phyloP scores from a whole-genome alignment of 257 asterid species.

The Solanum tarijense region DNA sequence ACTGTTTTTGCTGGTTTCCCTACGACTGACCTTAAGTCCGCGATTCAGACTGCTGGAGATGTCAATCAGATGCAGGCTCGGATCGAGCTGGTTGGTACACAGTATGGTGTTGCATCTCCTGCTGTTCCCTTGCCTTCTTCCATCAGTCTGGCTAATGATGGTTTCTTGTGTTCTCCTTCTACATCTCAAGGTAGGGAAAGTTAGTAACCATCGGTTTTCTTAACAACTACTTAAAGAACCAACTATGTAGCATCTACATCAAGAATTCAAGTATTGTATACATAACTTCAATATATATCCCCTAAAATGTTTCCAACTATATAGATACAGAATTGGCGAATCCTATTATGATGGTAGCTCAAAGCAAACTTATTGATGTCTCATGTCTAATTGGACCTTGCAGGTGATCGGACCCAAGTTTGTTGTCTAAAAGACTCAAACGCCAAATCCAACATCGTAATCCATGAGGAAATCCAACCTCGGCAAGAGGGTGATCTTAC shows the following conservation, averaged over 20 bases:
- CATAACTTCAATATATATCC: background rate
- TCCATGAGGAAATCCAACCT: constrained; percentile 9
- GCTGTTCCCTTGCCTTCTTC: constrained; percentile 39
- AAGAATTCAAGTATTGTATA: background rate
- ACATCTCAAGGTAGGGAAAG: constrained; percentile 22
- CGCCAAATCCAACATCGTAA: constrained; percentile 12
- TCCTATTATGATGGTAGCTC: background rate
- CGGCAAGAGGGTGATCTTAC: constrained; percentile 45
- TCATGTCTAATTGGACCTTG: background rate
- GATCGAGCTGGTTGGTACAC: constrained; percentile 49
- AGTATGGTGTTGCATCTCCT: constrained; percentile 43
- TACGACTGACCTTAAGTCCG: constrained; percentile 37
- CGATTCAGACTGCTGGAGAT: constrained; percentile 61
- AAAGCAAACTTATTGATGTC: background rate
- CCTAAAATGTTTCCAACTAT: background rate
- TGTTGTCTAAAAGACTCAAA: constrained; percentile 36
- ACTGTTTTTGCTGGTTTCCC: constrained; percentile 41
- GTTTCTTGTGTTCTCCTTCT: constrained; percentile 30
- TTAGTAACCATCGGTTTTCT: background rate
- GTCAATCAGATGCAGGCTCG: constrained; percentile 35
- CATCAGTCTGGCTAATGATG: constrained; percentile 46
- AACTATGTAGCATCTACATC: background rate
- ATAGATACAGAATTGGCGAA: background rate
- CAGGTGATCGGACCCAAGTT: constrained; percentile 27
- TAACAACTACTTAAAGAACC: background rate